Base-by-base conservation (phyloP, 2,329 filamentous ascomycete species). In the Pseudocercospora vitis region DNA sequence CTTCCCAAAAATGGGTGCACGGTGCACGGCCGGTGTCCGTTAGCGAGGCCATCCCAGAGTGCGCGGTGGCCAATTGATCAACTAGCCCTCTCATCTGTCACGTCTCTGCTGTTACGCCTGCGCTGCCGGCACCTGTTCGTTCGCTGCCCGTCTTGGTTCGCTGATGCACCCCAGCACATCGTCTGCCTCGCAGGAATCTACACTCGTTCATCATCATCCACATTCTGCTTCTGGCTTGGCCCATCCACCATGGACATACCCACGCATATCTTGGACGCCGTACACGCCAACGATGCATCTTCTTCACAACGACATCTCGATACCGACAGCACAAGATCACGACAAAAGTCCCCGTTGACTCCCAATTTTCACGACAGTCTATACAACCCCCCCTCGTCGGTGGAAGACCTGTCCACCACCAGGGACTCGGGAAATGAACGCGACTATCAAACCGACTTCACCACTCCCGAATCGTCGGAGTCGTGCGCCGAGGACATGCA, bases 381-480 rank as follows among this genome's bases (percentile, higher is more conserved):
- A 7, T 35, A 55, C 49, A 56, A 60, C 39, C 49, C 58, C 16
- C 56, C 60, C 32, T 66, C 65, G 16, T 63, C 65, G 2, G 64
- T 63, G 19, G 66, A 69, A 23, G 66, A 70, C 50, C 55, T 65
- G 24, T 69, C 67, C 18, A 65, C 64, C 18, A 62, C 59, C 31
- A 70, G 67, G 56, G 65, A 65, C 48, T 63, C 64, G n/a, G 67
- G 67, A n/a, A 61, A 60, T 32, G 65, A 66, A 6, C 56, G 61
- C 45, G 67, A 63, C 47, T 71, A 72, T 50, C 63, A 64, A 42
- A 70, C 69, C 16, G 69, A 71, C 48, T 65, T 64, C 54, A 71
- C 69, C 4, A 68, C 69, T 5, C 69, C 68, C 9, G 63, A 67
- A 39, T 58, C 63, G 16, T 69, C 66, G 12, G 66, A 67, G 21